Base-by-base conservation (phyloP, 345 rosid genomes). In the Arabis alpina region DNA sequence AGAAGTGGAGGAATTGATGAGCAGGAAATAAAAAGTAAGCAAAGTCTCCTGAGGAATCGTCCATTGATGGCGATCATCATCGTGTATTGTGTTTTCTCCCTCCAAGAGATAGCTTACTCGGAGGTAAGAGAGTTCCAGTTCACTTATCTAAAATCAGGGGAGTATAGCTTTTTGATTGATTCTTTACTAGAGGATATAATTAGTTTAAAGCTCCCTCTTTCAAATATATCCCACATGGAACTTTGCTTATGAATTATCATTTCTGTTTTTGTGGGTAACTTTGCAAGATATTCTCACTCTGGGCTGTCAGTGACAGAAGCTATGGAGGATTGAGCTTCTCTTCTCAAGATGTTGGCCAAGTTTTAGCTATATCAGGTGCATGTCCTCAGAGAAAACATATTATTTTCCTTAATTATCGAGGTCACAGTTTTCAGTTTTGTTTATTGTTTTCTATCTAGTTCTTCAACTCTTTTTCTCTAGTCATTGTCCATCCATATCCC, bases 311-410 rank as follows among this genome's bases (percentile, higher is more conserved):
- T 56, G 80, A 81, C 71, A 80, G 45, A 69, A 83, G 77, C 61
- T 80, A 80, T 71, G 92, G 89, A 37, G 89, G 92, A 64, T 77
- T 87, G 42, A 80, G 83, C 75, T 85, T 83, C 72, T 83, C 92
- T 27, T 76, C 92, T 25, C 86, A 83, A 77, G 86, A 78, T 53
- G 86, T 85, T 54, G 92, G 89, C 34, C 77, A 81, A 80, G 92
- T 87, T 69, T 76, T 87, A 19, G 87, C 85, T 60, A 79, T 83
- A 48, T 87, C 92, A 71, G 88, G 92, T 84, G 42, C 59, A 37
- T 48, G 44, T 36, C 5, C 30, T 27, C 30, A 27, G 3, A 2
- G 30, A 27, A 2, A 27, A 27, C 30, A 27, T 4, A 27, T 27
- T 27, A 27, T 27, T 27, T 27, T 27, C 30, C 30, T 27, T 27